Base-by-base conservation (phyloP, 305 asterid genomes). In the Petunia hybrid region DNA sequence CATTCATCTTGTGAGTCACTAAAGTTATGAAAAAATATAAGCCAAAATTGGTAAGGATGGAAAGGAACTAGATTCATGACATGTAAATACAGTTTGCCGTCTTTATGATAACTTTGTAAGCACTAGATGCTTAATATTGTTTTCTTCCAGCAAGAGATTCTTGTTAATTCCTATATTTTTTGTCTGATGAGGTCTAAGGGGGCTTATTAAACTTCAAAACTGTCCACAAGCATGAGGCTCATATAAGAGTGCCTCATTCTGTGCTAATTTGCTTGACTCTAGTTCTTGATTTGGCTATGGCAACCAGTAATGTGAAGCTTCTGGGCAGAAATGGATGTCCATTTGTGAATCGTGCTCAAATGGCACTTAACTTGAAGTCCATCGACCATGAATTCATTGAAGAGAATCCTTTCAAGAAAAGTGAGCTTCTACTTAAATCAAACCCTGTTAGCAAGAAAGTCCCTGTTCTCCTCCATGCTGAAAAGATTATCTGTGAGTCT, bases 371-470 rank as follows among this genome's bases (percentile, higher is more conserved):
- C 61, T 46, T 87, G 3, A 89, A 88, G 84, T 83, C 89, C 6
- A 12, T 91, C 2, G 79, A 83, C 45, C 85, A 87, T 59, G 93
- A 89, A 39, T 85, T 82, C 83, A 9, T 88, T 2, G 76, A 75
- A 75, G 89, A 85, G 46, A 63, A 74, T 31, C 66, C 82, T 3
- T 10, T 40, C 31, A 56, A 57, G 12, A 88, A 84, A 84, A 87
- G 88, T 40, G 86, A 81, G 65, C 68, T 87, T n/a, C 87, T 91
- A 8, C 86, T 87, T 62, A 87, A 84, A 84, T 69, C 74, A 36
- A 91, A 91, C 70, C 93, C 91, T 4, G 79, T 89, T 39, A 83
- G 63, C 82, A 85, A 88, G 85, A 89, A 87, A 65, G 35, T 85
- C 13, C 85, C 85, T 1, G 87, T 85, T 8, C 83, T 85, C 48